phyloP scores from a whole-genome alignment of 495 filamentous ascomycete species.

The Penicillium cinerascens region DNA sequence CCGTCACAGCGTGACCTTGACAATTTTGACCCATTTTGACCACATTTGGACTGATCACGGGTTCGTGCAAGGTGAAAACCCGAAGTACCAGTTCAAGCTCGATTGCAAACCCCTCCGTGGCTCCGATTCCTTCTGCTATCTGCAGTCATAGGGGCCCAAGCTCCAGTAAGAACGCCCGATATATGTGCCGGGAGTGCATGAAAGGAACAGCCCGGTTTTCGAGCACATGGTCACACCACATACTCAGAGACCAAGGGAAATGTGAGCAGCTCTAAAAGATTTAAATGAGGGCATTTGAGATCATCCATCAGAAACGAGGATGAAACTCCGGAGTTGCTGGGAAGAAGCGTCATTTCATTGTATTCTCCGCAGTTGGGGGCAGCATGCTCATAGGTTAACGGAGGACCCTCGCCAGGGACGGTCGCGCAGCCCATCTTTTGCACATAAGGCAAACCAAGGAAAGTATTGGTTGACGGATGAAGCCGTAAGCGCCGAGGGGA shows the following conservation, averaged over 20 bases:
- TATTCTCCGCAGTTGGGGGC: slow-evolving; percentile 8
- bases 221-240: slow-evolving; percentile 24
- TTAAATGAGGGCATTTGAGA: not conserved
- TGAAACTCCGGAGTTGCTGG: slow-evolving; percentile 9
- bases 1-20: not conserved
- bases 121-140: slow-evolving; percentile 15
- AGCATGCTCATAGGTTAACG: not conserved
- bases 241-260: not conserved
- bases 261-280: not conserved
- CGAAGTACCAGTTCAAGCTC: slow-evolving; percentile 9
- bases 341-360: slow-evolving; percentile 1
- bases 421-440: not conserved
- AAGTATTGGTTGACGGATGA: slow-evolving; percentile 17
- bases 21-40: not conserved
- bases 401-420: not conserved
- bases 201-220: slow-evolving; percentile 9
- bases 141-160: slow-evolving; percentile 22
- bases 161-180: slow-evolving; percentile 17
- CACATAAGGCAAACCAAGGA: not conserved
- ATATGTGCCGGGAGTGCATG: slow-evolving; percentile 20
- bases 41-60: not conserved
- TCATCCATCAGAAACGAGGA: not conserved
- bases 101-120: slow-evolving; percentile 19
- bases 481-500: slow-evolving; percentile 25
- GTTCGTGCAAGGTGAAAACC: slow-evolving; percentile 5